phyloP scores from a whole-genome alignment of 2,329 filamentous ascomycete species.

The Zymoseptoria crescenta region DNA sequence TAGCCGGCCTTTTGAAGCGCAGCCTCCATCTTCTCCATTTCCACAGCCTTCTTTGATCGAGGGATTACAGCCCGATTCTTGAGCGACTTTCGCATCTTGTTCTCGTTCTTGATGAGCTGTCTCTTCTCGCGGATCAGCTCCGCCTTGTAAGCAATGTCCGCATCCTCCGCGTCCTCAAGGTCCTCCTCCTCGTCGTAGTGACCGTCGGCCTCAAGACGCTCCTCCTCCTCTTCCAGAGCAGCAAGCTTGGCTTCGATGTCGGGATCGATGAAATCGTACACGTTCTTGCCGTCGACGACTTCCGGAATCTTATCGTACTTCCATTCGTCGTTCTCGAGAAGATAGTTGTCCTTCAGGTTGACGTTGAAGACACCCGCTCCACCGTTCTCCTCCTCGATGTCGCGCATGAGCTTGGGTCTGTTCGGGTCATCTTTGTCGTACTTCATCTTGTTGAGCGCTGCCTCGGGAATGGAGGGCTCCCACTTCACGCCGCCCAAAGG shows the following conservation, averaged over 20 bases:
- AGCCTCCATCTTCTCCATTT: conserved; percentile 77
- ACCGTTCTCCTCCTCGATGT: conserved; percentile 84
- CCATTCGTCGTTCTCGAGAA: conserved; percentile 84
- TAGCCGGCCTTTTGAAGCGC: conserved; percentile 79
- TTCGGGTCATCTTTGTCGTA: conserved; percentile 88
- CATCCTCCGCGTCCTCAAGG: conserved; percentile 81
- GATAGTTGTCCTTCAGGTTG: conserved; percentile 79
- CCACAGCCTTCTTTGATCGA: conserved; percentile 70
- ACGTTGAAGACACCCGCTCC: conserved; percentile 95
- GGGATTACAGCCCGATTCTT: conserved; percentile 97
- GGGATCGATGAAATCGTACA: conserved; percentile 93
- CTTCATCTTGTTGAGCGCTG: conserved; percentile 70
- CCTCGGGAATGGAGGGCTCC: conserved; percentile 84
- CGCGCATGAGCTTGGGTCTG: conserved; percentile 69
- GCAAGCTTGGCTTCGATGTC: conserved; percentile 92
- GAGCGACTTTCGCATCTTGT: conserved; percentile 88
- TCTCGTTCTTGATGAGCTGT: conserved; percentile 83
- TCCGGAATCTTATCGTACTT: conserved; percentile 95
- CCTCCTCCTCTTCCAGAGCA: conserved; percentile 90
- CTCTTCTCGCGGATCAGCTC: conserved; percentile 94
- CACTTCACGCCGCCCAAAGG: conserved; percentile 67
- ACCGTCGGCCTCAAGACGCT: conserved; percentile 80
- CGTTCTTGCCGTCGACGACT: conserved; percentile 89
- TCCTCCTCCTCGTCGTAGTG: conserved; percentile 78
- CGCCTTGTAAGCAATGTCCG: conserved; percentile 82